Conservation (phyloP, 73 alveolate species). For the Uronychia binucleata region DNA sequence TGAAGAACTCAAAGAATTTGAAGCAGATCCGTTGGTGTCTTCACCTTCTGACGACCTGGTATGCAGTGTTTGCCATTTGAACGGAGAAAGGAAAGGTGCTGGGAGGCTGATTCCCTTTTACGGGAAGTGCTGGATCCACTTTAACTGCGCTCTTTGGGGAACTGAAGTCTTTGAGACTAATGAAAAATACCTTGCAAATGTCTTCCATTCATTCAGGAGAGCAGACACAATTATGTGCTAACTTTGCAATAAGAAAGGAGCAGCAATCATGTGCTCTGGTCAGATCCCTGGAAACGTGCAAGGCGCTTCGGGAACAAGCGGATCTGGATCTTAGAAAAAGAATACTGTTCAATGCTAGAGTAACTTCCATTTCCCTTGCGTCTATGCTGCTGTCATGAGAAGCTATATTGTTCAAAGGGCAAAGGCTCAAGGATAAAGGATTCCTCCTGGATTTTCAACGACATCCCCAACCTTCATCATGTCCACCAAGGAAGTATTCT, state of each 20-base stretch:
- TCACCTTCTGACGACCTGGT: conserved; percentile 40
- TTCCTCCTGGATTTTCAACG: too few species aligned
- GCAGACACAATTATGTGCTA: conserved; percentile 68
- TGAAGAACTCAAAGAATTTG: not conserved
- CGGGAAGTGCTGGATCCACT: conserved; percentile 80
- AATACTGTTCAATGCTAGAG: conserved; percentile 86
- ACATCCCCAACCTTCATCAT: conserved; percentile 65
- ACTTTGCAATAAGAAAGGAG: conserved; percentile 79
- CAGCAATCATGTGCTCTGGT: conserved; percentile 77
- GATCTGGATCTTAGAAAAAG: too few species aligned
- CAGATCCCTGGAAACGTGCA: too few species aligned
- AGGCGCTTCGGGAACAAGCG: too few species aligned
- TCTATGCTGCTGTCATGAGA: conserved; percentile 19
- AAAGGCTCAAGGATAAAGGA: not conserved
- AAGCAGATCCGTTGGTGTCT: not conserved
- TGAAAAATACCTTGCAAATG: conserved; percentile 72
- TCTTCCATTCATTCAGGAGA: conserved; percentile 59
- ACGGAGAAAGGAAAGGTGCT: conserved; percentile 75
- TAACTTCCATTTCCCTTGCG: conserved; percentile 91
- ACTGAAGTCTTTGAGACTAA: conserved; percentile 73
- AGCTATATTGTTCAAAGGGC: not conserved
- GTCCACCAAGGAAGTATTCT: conserved; percentile 71
- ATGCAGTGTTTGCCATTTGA: conserved; percentile 74
- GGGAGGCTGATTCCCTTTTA: conserved; percentile 87
- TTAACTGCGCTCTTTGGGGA: conserved; percentile 90